Conservation (phyloP, 83 land plant species). For the Thuja plicata region DNA sequence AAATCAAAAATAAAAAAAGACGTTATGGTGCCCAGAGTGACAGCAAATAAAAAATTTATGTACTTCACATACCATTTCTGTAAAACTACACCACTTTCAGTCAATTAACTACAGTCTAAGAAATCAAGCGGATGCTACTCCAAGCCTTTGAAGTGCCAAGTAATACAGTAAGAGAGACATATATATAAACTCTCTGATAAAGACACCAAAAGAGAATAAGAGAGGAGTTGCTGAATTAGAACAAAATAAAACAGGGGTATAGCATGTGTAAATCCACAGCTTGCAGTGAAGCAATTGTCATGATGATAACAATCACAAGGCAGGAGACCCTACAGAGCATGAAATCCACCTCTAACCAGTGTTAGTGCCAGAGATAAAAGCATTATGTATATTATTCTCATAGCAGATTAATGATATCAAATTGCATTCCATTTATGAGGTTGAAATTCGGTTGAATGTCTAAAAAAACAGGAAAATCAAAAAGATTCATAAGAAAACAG, state of each 20-base stretch:
- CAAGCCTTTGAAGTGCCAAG: neutral
- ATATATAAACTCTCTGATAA: neutral
- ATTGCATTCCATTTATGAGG: neutral
- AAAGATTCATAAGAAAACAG: neutral
- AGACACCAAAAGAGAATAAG: neutral
- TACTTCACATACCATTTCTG: neutral
- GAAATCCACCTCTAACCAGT: neutral
- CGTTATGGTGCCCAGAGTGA: neutral
- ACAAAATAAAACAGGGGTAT: neutral
- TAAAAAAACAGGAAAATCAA: neutral
- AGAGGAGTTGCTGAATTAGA: neutral
- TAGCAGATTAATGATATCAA: neutral
- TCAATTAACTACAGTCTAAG: neutral
- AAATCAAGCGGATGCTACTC: neutral
- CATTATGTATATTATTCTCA: neutral
- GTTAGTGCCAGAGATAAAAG: neutral
- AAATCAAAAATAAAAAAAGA: slow-evolving; percentile 7
- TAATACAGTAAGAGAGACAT: neutral
- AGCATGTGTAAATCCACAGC: neutral
- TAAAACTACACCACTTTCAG: neutral
- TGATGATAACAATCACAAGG: neutral
- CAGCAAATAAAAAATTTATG: neutral
- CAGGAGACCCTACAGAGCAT: neutral
- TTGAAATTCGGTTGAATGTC: neutral
- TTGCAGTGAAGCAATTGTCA: neutral